Evolutionary conservation across 106 monocot genomes (phyloP), one percentile per base, ranked within the genome.

Genomic region (Dendrobium huoshanense): DNA sequence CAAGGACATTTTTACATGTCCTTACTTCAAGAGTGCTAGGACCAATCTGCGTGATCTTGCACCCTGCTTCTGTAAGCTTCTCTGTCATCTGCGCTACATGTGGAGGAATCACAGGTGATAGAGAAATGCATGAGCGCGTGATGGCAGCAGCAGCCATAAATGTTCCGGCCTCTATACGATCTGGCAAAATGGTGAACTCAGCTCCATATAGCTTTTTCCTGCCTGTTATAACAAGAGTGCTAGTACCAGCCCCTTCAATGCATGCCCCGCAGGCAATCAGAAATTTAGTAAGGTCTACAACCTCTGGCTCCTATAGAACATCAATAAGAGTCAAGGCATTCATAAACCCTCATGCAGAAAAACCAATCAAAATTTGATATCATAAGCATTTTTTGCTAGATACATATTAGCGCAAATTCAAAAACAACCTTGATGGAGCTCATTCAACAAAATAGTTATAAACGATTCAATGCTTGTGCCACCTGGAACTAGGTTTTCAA

Each of bases 131-230:
- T 2, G 90, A 90, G 7, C 83, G 81, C 0, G 90, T 87, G 64
- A 87, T 90, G n/a, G 87, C 90, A 43, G 90, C 85, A 61, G 90
- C 90, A 64, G 68, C 79, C 90, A 90, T 90, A 27, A 90, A 83
- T 45, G 90, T 90, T 24, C 85, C 87, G 44, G 90, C 87, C 81
- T 90, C 90, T 7, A 90, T 87, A 18, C 90, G 74, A 72, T 90
- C 87, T 11, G 90, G 87, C 5, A 85, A 72, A 41, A 90, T 56
- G 10, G 78, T 85, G 78, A 77, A 83, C 41, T 90, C 81, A 77
- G 83, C 78, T 1, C 87, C 90, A 77, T 79, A 59, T 55, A 87
- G 79, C 22, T 67, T 25, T 70, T 83, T 87, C 40, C 47, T 83
- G 31, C 90, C 90, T 54, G 19, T 74, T 15, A 90, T 80, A 20